Conservation (phyloP, 352 stramenopile species). For the Globisporangium recalcitrans region DNA sequence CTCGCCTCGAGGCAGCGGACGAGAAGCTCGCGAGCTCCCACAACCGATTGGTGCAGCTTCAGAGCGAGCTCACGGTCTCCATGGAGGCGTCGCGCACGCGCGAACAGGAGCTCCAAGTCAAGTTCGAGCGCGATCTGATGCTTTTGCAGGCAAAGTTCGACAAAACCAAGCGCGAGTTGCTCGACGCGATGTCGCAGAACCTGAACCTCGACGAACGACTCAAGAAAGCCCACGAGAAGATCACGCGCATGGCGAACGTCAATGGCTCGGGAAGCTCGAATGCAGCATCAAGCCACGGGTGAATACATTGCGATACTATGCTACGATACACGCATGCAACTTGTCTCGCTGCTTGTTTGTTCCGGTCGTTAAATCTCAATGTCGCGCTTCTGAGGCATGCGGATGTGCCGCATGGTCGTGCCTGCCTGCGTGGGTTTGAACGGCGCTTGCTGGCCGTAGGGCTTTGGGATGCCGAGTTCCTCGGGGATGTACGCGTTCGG, state of each 20-base stretch:
- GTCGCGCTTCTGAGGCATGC: conserved; percentile 75
- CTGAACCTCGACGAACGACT: conserved; percentile 56
- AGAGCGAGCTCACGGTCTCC: conserved; percentile 25
- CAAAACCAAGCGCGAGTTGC: conserved; percentile 72
- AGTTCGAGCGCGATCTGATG: conserved; percentile 39
- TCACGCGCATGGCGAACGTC: conserved; percentile 33
- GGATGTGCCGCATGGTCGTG: conserved; percentile 91
- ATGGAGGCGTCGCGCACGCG: conserved; percentile 26
- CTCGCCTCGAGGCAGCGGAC: conserved; percentile 37
- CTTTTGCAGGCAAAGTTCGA: conserved; percentile 56
- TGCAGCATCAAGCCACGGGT: neutral
- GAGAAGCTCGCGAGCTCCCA: conserved; percentile 19
- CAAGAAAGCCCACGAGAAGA: conserved; percentile 68
- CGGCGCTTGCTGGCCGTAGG: conserved; percentile 87
- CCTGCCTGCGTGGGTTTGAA: conserved; percentile 90
- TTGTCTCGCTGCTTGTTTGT: neutral
- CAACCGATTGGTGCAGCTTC: conserved; percentile 23
- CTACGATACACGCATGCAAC: too few relatives aligned
- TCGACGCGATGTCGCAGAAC: conserved; percentile 63
- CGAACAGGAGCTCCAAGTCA: conserved; percentile 36
- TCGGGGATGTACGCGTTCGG: conserved; percentile 94
- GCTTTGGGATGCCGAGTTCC: conserved; percentile 90
- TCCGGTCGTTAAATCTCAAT: conserved; percentile 85
- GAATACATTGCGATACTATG: too few relatives aligned
- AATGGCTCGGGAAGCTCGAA: neutral